Conservation (phyloP, 2,329 filamentous ascomycete species). For the Fusarium decemcellulare region DNA sequence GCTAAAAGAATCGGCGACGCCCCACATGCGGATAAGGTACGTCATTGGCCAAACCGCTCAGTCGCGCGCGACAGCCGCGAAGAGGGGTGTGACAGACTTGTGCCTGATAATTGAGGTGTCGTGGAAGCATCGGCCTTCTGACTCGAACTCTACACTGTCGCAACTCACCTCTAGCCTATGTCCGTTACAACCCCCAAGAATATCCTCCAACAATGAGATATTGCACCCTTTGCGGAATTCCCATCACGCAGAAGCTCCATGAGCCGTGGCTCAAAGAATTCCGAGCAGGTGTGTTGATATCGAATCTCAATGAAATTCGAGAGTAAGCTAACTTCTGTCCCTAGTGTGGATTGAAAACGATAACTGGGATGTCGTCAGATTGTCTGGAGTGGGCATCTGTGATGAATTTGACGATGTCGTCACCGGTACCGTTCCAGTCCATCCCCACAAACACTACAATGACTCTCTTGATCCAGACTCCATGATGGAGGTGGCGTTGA, state of each 20-base stretch:
- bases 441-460: slow-evolving; percentile 12
- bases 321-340: background rate
- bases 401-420: slow-evolving; percentile 2
- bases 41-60: no score
- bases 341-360: slow-evolving; percentile 24
- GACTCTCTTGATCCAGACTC: slow-evolving; percentile 1
- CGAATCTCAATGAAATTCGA: background rate
- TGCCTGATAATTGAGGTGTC: no score
- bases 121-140: no score
- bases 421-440: background rate
- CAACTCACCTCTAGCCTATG: no score
- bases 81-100: no score
- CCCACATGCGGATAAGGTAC: no score
- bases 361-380: slow-evolving; percentile 4
- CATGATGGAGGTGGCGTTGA: slow-evolving; percentile 19
- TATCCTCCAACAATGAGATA: background rate
- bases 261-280: slow-evolving; percentile 23
- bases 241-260: background rate
- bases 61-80: no score
- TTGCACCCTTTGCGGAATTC: slow-evolving; percentile 22
- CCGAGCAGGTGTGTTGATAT: slow-evolving; percentile 11
- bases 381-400: slow-evolving; percentile 28
- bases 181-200: no score
- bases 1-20: no score
- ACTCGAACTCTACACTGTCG: no score